Base-by-base conservation (phyloP, 495 filamentous ascomycete species). In the Aspergillus biplanus region DNA sequence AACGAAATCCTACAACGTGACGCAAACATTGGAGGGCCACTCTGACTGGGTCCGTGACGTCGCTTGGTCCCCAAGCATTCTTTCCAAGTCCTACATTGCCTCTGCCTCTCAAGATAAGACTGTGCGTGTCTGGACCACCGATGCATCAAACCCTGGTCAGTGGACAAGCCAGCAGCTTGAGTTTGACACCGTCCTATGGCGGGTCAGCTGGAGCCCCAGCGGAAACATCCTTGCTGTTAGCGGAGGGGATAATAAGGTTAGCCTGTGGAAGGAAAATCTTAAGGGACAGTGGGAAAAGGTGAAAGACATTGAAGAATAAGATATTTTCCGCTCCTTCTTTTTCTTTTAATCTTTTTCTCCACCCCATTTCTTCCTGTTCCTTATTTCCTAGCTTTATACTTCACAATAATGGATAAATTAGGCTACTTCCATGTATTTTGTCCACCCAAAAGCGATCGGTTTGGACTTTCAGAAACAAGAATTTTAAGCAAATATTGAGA, bases 41-140 rank as follows among this genome's bases (percentile, higher is more conserved):
- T 88, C 87, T 0, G 95, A 98, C 80, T 99, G 95, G 95, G 95
- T 99, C 54, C 90, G 95, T 52, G 96, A 99, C 73, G 95, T 99
- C 7, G 92, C 94, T 13, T 98, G 96, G 96, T 90, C 89, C 50
- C 95, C 95, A 7, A 96, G 91, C 58, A 90, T 98, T 50, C 82
- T 98, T 62, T 89, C 90, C 71, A 98, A 96, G 83, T 88, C 86
- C 50, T 99, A 99, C 80, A 96, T 99, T 66, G 96, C 95, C 27
- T 90, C 87, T 15, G 95, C 94, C 13, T 89, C 86, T n/a, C 93
- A 98, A 80, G 95, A 99, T 69, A 93, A 93, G 83, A 97, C 92
- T 11, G 94, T 98, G 57, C 86, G 93, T 57, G 97, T 99, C 76
- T 99, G 96, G 96, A 98, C 93, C 16, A 87, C 82, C 42, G 87